Base-by-base conservation (phyloP, 768 basidiomycete species). In the Macrolepiota fuliginosa region DNA sequence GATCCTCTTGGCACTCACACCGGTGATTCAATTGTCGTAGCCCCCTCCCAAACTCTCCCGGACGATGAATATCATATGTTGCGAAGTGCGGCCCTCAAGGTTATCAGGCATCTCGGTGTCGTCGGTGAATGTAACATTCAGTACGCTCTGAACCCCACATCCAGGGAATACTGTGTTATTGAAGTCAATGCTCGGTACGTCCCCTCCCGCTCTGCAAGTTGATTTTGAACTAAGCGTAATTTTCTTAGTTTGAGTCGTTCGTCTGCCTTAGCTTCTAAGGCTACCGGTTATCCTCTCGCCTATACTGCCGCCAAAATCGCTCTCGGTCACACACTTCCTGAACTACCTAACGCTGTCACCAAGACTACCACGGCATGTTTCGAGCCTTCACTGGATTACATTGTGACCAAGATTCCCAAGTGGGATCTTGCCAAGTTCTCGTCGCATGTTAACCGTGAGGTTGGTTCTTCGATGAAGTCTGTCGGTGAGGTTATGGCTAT, bases 401-500 rank as follows among this genome's bases (percentile, higher is more conserved):
- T 99, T 70, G 97, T 99, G 63, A 97, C 95, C 53, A 99, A 99
- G 78, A 98, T 99, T 65, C 97, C 97, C 63, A 98, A 98, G 74
- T 98, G 97, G 96, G 97, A 99, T 77, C 80, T 99, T 59, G 95
- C 96, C 66, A 99, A 99, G 76, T 98, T 99, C 81, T 91, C 90
- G 22, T 78, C 88, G 42, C 92, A 96, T 70, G 97, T 98, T 62
- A 88, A 96, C 71, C 89, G 96, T 64, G 88, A 94, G 71, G 88
- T 98, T 56, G 97, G 96, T 25, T 98, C 96, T 2, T 87, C 96
- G 17, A 98, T 99, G 97, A 99, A 99, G 77, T 95, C 93, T 15
- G 97, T 99, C 58, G 97, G 97, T 58, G 97, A 99, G 75, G 96
- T 99, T 71, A 99, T 99, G 97, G 96, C 96, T 66, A 98, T 99